Conservation (phyloP, 2,329 filamentous ascomycete species). For the Trichophyton simii region DNA sequence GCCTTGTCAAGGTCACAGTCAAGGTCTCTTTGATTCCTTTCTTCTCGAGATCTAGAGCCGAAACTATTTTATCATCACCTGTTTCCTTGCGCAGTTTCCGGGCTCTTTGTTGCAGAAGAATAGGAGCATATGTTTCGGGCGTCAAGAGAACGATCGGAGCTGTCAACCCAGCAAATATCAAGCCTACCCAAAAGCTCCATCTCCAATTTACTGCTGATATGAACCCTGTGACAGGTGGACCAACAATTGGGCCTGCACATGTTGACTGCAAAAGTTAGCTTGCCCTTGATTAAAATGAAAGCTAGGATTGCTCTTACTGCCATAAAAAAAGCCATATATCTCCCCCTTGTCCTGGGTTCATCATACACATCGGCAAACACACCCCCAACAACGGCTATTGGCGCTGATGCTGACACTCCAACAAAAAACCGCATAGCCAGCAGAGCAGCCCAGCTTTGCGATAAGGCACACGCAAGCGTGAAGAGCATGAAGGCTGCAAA, state of each 20-base stretch:
- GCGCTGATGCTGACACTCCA: constrained; percentile 34
- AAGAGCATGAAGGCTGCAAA: constrained; percentile 36
- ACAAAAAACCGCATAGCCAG: constrained; percentile 36
- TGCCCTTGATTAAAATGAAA: background rate
- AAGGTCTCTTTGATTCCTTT: constrained; percentile 10
- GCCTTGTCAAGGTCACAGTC: constrained; percentile 16
- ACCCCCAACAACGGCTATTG: constrained; percentile 35
- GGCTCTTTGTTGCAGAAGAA: constrained; percentile 46
- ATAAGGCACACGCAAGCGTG: constrained; percentile 34
- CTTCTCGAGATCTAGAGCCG: constrained; percentile 13
- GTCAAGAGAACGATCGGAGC: constrained; percentile 47
- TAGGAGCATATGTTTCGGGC: constrained; percentile 51
- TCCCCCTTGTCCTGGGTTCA: constrained; percentile 33
- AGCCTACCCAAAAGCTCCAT: constrained; percentile 46
- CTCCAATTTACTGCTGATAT: constrained; percentile 34
- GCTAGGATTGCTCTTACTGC: constrained; percentile 18
- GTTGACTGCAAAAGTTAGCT: constrained; percentile 20
- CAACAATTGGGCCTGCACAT: constrained; percentile 32
- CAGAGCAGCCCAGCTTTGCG: constrained; percentile 30
- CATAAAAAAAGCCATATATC: constrained; percentile 33
- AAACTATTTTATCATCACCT: constrained; percentile 11
- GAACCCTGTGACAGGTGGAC: constrained; percentile 36
- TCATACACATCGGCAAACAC: constrained; percentile 37
- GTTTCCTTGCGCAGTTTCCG: constrained; percentile 12
- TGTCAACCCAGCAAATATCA: constrained; percentile 52